phyloP scores from a whole-genome alignment of 2,329 filamentous ascomycete genomes.

The Trematosphaeria pertusa region DNA sequence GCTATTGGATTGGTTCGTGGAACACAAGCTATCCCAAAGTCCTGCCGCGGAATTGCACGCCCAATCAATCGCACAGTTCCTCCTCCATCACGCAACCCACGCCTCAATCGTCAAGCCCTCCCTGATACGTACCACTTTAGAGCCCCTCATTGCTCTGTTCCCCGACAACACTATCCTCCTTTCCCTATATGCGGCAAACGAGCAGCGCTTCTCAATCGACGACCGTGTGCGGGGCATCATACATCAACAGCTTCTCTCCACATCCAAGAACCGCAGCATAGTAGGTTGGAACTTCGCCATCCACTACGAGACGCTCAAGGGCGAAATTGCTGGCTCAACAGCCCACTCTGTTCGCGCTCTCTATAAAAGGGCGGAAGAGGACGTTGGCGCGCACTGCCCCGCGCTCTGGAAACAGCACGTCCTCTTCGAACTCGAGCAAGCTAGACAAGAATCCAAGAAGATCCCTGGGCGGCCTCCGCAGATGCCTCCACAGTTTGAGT shows the following conservation, averaged over 20 bases:
- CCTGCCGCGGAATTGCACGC: conserved; percentile 68
- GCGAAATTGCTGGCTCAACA: conserved; percentile 52
- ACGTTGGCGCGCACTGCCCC: conserved; percentile 35
- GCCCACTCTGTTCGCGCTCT: conserved; percentile 61
- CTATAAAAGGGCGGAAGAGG: conserved; percentile 60
- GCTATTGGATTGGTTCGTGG: conserved; percentile 29
- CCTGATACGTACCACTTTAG: conserved; percentile 68
- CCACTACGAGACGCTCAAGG: conserved; percentile 59
- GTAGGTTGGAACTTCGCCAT: conserved; percentile 63
- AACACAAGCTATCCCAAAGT: conserved; percentile 25
- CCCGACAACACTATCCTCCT: conserved; percentile 81
- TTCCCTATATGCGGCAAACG: conserved; percentile 74
- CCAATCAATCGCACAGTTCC: conserved; percentile 70
- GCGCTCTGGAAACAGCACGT: conserved; percentile 43
- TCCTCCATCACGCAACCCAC: conserved; percentile 70
- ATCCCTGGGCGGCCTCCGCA: conserved; percentile 9
- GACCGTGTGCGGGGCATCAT: conserved; percentile 77
- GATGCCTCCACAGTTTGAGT: conserved; percentile 22
- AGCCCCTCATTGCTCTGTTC: conserved; percentile 67
- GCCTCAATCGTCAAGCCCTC: conserved; percentile 72
- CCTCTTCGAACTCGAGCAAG: conserved; percentile 36
- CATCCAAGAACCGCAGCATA: conserved; percentile 45
- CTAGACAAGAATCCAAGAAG: conserved; percentile 18
- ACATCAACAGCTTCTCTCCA: conserved; percentile 47
- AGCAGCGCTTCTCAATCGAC: conserved; percentile 73